Evolutionary conservation across 2,329 filamentous ascomycete genomes (phyloP).

Genomic region (Hypoxylon sp.): DNA sequence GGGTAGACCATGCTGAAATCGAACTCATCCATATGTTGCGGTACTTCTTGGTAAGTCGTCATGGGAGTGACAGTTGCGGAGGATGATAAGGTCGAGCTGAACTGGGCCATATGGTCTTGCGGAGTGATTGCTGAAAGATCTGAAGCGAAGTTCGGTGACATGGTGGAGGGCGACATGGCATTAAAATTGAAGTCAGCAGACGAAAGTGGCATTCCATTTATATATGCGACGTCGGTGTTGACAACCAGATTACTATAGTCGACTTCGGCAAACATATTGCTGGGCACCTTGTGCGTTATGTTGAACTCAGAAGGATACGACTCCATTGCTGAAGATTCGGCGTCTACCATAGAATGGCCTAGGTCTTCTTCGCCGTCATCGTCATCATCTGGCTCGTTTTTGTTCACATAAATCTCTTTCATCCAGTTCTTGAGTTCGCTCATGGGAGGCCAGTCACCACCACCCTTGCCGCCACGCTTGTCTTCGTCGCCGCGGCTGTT

Average conservation of each 20-base stretch:
- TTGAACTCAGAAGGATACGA: slow-evolving; percentile 44
- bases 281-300: slow-evolving; percentile 35
- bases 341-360: slow-evolving; percentile 51
- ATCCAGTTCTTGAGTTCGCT: slow-evolving; percentile 73
- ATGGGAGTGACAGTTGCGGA: slow-evolving; percentile 51
- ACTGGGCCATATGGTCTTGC: slow-evolving; percentile 48
- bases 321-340: slow-evolving; percentile 49
- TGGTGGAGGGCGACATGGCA: slow-evolving; percentile 40
- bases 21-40: slow-evolving; percentile 49
- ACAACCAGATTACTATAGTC: slow-evolving; percentile 48
- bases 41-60: slow-evolving; percentile 47
- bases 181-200: slow-evolving; percentile 54
- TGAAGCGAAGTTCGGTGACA: slow-evolving; percentile 45
- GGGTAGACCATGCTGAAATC: slow-evolving; percentile 50
- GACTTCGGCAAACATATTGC: slow-evolving; percentile 38
- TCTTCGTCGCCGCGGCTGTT: slow-evolving; percentile 58
- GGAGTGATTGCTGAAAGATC: slow-evolving; percentile 43
- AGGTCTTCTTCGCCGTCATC: slow-evolving; percentile 60
- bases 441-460: slow-evolving; percentile 71
- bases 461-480: slow-evolving; percentile 69
- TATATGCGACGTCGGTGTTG: slow-evolving; percentile 42
- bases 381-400: slow-evolving; percentile 53
- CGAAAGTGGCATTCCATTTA: slow-evolving; percentile 50
- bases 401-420: slow-evolving; percentile 64
- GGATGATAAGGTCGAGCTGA: slow-evolving; percentile 50